Evolutionary conservation across 148 eudicot genomes (phyloP).

Genomic region (Rhododendron simsii): DNA sequence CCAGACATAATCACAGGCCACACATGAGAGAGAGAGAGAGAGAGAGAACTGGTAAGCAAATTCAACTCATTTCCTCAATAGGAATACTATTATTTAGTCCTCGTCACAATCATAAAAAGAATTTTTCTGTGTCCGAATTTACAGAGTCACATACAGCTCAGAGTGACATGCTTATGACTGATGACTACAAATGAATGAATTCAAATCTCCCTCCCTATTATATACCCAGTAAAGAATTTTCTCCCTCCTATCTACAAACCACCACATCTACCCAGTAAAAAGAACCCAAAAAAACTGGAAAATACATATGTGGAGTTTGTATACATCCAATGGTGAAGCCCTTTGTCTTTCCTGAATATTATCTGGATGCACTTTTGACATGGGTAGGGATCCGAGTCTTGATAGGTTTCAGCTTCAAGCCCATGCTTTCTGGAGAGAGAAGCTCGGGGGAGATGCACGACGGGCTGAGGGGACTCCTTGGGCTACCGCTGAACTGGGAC

Average conservation of each 20-base stretch:
- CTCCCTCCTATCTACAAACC: slow-evolving; percentile 15
- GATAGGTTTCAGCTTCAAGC: slow-evolving; percentile 88
- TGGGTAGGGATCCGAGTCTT: slow-evolving; percentile 62
- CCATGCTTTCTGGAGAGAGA: slow-evolving; percentile 98
- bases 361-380: slow-evolving; percentile 3
- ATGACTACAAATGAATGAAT: slow-evolving; percentile 30
- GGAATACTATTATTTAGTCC: background rate
- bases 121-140: slow-evolving; percentile 4
- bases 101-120: slow-evolving; percentile 9
- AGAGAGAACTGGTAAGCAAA: background rate
- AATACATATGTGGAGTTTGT: background rate
- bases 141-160: background rate
- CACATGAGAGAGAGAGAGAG: slow-evolving; percentile 3
- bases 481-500: slow-evolving; percentile 61
- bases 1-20: background rate
- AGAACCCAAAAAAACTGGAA: background rate
- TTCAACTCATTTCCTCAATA: background rate
- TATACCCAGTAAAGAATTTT: slow-evolving; percentile 23
- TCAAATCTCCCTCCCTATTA: slow-evolving; percentile 4
- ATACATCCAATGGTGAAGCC: background rate
- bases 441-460: slow-evolving; percentile 86
- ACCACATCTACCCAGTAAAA: background rate
- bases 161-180: slow-evolving; percentile 15
- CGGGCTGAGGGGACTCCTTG: slow-evolving; percentile 83
- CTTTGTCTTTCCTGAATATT: background rate